phyloP scores from a whole-genome alignment of 2,329 filamentous ascomycete genomes.

The Neopestalotiopsis clavispora region DNA sequence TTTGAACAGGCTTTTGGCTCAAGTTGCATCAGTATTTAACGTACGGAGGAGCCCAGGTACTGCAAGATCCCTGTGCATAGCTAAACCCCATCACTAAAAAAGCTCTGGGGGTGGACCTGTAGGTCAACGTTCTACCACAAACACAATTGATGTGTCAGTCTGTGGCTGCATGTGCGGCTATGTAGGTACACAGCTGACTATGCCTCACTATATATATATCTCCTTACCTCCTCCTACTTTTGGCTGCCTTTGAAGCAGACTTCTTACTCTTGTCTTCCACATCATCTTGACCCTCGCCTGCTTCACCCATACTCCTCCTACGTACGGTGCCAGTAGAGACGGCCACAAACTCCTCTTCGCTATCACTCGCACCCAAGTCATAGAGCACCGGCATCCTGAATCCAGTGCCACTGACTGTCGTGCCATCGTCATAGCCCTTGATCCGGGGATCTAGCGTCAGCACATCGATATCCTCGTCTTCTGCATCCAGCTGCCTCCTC shows the following conservation, averaged over 20 bases:
- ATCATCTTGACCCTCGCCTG: constrained; percentile 63
- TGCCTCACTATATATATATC: background rate
- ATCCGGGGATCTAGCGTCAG: constrained; percentile 73
- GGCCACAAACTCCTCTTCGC: constrained; percentile 82
- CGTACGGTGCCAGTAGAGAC: constrained; percentile 82
- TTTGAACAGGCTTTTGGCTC: background rate
- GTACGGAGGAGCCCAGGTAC: background rate
- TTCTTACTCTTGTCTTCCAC: constrained; percentile 43
- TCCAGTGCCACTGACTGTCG: constrained; percentile 58
- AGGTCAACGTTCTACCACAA: background rate
- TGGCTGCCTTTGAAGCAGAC: constrained; percentile 40
- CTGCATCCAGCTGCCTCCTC: constrained; percentile 84
- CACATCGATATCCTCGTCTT: constrained; percentile 94
- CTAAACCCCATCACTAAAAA: background rate
- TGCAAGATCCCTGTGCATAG: background rate
- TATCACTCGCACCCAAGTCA: constrained; percentile 91
- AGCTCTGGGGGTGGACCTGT: background rate
- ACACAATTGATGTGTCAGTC: background rate
- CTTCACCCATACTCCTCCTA: constrained; percentile 79
- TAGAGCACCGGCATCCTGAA: constrained; percentile 95
- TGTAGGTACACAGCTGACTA: background rate
- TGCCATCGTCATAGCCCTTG: constrained; percentile 63
- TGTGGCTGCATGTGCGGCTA: background rate
- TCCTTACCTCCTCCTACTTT: constrained; percentile 45
- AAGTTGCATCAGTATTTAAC: background rate